Evolutionary conservation across 495 filamentous ascomycete species (phyloP).

Genomic region (Aspergillus avenaceus): DNA sequence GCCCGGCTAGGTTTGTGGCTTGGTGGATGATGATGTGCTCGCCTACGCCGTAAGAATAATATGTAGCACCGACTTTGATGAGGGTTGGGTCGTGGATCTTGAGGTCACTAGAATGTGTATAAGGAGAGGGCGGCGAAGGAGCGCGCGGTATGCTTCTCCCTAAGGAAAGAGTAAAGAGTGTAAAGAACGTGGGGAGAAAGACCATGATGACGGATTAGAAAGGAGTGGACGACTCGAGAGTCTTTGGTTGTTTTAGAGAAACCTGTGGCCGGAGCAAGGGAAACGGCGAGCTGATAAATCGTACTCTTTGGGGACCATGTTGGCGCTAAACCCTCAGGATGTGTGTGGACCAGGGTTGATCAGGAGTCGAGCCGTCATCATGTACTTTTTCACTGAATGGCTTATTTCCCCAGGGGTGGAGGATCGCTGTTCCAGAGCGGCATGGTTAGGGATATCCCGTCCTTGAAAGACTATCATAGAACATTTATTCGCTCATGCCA

Average conservation of each 20-base stretch:
- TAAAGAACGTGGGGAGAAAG: not conserved
- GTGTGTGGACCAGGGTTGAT: no score
- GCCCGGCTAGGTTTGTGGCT: constrained; percentile 34
- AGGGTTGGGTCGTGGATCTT: constrained; percentile 41
- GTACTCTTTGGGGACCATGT: no score
- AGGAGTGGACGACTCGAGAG: not conserved
- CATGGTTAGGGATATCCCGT: not conserved
- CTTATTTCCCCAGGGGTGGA: not conserved
- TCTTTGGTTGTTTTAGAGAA: no score
- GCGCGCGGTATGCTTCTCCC: not conserved
- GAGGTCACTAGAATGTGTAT: constrained; percentile 29
- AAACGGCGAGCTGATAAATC: not conserved
- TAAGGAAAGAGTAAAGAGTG: not conserved
- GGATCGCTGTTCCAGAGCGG: not conserved
- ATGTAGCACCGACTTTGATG: constrained; percentile 26
- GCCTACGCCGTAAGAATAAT: constrained; percentile 37
- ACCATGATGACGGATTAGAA: not conserved
- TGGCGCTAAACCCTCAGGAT: no score
- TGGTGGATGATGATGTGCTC: constrained; percentile 31
- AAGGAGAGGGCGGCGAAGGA: constrained; percentile 7
- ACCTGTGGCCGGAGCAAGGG: no score
- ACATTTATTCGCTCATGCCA: no score
- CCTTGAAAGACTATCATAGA: no score
- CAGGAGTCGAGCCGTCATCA: no score
- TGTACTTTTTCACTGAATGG: no score